Evolutionary conservation across 306 rosid species (phyloP), one percentile per base, ranked within the genome.

Genomic region (Cucurbita argyrosperma): DNA sequence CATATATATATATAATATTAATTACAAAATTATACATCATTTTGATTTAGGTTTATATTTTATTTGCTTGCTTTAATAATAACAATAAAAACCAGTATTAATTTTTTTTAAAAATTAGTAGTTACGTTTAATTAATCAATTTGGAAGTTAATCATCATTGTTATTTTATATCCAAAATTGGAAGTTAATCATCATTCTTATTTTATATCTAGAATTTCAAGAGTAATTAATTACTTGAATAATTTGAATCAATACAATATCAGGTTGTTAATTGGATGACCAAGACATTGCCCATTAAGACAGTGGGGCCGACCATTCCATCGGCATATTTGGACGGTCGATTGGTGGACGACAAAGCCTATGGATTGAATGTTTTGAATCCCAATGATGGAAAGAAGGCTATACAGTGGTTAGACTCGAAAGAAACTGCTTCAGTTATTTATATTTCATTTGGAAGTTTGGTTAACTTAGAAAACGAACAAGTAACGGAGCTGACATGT

Each of bases 371-470:
- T 23, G 42, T 71, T 10, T 47, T 23, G 18, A 63, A 51, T 8
- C 49, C 71, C 16, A 19, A 67, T 12, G 43, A 10, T 0, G 73
- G 38, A 11, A 43, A 69, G 13, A 35, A 8, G 1, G 10, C n/a
- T 3, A 63, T 43, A 2, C 4, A 82, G 6, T 82, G 82, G 82
- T 68, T 82, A 12, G 77, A 70, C n/a, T 43, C 74, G 1, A 78
- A 75, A 50, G 74, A 23, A 2, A 57, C 56, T 1, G 64, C 40
- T 4, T 74, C 77, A 3, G 75, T 82, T 2, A 62, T 82, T 8
- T 78, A 74, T 11, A 73, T 78, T 4, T 79, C 79, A 5, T 82
- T 82, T 37, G 79, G 82, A 7, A 82, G 85, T 69, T 12, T 78
- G 51, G 77, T 74, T 0, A 40, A 1, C 0, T 6, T 74, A n/a